Conservation (phyloP, 2,329 filamentous ascomycete genomes). For the Aspergillus viridinutans region DNA sequence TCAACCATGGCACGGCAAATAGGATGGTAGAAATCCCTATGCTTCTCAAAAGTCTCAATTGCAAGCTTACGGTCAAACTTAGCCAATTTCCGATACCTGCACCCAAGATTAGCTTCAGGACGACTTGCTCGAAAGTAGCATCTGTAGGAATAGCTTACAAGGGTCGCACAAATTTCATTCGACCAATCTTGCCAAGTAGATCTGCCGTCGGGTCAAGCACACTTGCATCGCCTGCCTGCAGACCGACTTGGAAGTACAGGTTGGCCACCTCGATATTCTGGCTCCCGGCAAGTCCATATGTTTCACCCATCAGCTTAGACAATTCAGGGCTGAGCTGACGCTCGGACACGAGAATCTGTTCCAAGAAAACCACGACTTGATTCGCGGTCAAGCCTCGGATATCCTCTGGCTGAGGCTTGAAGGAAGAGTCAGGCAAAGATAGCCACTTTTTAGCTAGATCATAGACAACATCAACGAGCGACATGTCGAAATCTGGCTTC, state of each 20-base stretch:
- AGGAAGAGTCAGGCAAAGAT: conserved; percentile 41
- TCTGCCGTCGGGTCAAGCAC: conserved; percentile 69
- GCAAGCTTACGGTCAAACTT: conserved; percentile 71
- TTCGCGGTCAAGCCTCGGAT: conserved; percentile 74
- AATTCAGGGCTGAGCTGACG: conserved; percentile 60
- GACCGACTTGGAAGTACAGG: conserved; percentile 73
- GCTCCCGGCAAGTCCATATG: conserved; percentile 69
- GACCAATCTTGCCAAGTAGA: conserved; percentile 73
- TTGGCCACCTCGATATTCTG: conserved; percentile 82
- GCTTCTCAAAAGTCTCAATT: conserved; percentile 75
- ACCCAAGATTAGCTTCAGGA: conserved; percentile 10
- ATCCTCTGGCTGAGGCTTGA: conserved; percentile 64
- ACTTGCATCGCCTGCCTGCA: conserved; percentile 66
- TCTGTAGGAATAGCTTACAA: conserved; percentile 48
- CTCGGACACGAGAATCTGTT: conserved; percentile 66
- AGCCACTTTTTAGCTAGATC: conserved; percentile 78
- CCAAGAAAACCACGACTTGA: conserved; percentile 87
- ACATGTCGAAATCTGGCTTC: conserved; percentile 87
- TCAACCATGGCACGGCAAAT: conserved; percentile 83
- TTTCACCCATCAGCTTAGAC: conserved; percentile 66
- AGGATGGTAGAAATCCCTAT: conserved; percentile 91
- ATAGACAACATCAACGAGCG: conserved; percentile 81
- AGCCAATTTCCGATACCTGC: conserved; percentile 61
- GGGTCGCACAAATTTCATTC: conserved; percentile 96
- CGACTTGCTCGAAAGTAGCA: neutral